These are phyloP conservation scores for Yamadazyma dendronema DNA, from an alignment of 1,139 yeast species.

Conservation along the genomic window DNA sequence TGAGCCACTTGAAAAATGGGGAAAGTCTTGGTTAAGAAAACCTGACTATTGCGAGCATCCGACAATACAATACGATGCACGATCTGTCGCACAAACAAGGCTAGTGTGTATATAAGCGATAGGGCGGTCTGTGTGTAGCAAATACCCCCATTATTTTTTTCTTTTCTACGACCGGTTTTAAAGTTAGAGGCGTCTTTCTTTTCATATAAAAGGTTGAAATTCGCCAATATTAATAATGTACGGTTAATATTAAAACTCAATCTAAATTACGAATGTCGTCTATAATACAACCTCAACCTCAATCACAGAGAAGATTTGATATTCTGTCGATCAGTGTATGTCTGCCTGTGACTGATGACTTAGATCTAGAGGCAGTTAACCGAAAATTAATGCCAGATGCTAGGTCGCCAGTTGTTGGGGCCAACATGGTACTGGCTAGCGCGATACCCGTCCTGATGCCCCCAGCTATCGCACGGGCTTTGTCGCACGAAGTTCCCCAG, in stretches of 20 bases:
- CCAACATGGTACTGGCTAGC: not conserved
- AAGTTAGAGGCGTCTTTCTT: not conserved
- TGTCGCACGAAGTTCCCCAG: not conserved
- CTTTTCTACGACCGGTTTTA: not conserved
- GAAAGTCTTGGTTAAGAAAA: not conserved
- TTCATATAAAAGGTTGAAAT: not conserved
- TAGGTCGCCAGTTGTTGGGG: not conserved
- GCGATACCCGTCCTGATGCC: not conserved
- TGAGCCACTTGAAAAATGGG: not conserved
- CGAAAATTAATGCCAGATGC: slow-evolving; percentile 1
- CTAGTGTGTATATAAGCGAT: too few relatives aligned
- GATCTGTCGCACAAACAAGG: not conserved
- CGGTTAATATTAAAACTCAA: not conserved
- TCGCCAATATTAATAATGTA: not conserved
- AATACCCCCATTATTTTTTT: not conserved
- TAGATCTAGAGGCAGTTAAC: slow-evolving; percentile 6
- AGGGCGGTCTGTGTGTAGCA: not conserved
- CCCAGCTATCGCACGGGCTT: not conserved
- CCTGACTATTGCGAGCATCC: not conserved
- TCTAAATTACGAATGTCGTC: not conserved
- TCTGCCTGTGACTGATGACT: not conserved
- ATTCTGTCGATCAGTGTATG: not conserved
- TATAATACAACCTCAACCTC: not conserved
- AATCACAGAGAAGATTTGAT: not conserved
- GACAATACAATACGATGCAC: slow-evolving; percentile 2